Evolutionary conservation across 495 filamentous ascomycete species (phyloP), one percentile per base, ranked within the genome.

Genomic region (Sporormia fimetaria): DNA sequence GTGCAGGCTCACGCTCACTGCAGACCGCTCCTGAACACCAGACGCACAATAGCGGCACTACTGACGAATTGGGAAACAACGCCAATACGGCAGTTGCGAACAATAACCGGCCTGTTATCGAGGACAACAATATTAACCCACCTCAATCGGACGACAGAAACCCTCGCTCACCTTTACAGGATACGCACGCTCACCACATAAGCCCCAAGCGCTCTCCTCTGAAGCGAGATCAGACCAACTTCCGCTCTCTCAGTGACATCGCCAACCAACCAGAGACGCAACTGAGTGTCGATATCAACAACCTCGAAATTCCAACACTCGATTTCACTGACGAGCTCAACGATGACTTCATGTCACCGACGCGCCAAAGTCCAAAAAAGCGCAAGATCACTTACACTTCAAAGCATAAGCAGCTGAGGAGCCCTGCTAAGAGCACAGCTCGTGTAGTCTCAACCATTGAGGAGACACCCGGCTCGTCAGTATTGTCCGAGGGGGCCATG

Each of bases 161-260:
- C n/a, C n/a, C n/a, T n/a, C n/a, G n/a, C n/a, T n/a, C n/a, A n/a
- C n/a, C n/a, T n/a, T n/a, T n/a, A n/a, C n/a, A n/a, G n/a, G n/a
- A n/a, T n/a, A n/a, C n/a, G n/a, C n/a, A n/a, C n/a, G n/a, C n/a
- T n/a, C n/a, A n/a, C n/a, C n/a, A n/a, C n/a, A n/a, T n/a, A n/a
- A n/a, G n/a, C n/a, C n/a, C n/a, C n/a, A n/a, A n/a, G n/a, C n/a
- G n/a, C n/a, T n/a, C n/a, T n/a, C n/a, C n/a, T n/a, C n/a, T n/a
- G n/a, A n/a, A n/a, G 21, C 11, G 5, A 14, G 29, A 11, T 24
- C 20, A 18, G n/a, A 26, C 15, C 17, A n/a, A 16, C 8, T 21
- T 38, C 44, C 53, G 20, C 32, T 49, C 37, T 31, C 48, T 65
- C 14, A 44, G 39, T 7, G 59, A 60, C 8, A 62, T 65, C 33